phyloP scores from a whole-genome alignment of 179 eudicot genomes.

The Pouteria campechiana region DNA sequence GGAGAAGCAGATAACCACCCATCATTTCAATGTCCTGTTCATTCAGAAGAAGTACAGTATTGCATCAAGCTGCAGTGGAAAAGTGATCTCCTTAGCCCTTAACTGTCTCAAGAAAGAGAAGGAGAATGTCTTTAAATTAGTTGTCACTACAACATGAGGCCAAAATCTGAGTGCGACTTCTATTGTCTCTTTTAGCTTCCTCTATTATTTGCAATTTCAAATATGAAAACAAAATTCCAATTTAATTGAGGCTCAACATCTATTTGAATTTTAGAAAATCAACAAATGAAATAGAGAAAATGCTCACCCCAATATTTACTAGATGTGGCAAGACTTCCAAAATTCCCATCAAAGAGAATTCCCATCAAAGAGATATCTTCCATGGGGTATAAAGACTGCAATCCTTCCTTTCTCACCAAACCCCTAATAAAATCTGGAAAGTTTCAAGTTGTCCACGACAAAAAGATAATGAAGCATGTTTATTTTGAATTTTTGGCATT shows the following conservation, averaged over 20 bases:
- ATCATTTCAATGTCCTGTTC: neutral
- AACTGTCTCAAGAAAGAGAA: conserved; percentile 70
- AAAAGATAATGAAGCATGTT: too few relatives aligned
- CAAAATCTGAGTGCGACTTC: conserved; percentile 56
- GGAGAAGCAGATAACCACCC: conserved; percentile 9
- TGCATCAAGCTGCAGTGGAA: too few relatives aligned
- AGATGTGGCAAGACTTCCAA: conserved; percentile 91
- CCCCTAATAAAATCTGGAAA: conserved; percentile 24
- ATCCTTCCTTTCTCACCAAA: conserved; percentile 61
- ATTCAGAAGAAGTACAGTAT: too few relatives aligned
- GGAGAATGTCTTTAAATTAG: conserved; percentile 89
- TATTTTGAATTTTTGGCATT: too few relatives aligned
- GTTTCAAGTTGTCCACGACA: too few relatives aligned
- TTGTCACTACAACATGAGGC: conserved; percentile 83
- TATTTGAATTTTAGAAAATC: neutral
- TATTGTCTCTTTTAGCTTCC: conserved; percentile 53
- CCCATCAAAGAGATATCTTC: conserved; percentile 96
- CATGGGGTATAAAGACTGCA: conserved; percentile 65
- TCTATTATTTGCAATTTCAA: conserved; percentile 32
- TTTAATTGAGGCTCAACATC: too few relatives aligned
- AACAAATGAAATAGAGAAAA: neutral
- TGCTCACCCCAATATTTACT: conserved; percentile 58
- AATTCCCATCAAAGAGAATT: too few relatives aligned
- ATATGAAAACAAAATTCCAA: conserved; percentile 2
- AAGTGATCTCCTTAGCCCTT: too few relatives aligned